These are phyloP conservation scores for Argentina anserina DNA, from an alignment of 306 rosid species.

Conservation along the genomic window DNA sequence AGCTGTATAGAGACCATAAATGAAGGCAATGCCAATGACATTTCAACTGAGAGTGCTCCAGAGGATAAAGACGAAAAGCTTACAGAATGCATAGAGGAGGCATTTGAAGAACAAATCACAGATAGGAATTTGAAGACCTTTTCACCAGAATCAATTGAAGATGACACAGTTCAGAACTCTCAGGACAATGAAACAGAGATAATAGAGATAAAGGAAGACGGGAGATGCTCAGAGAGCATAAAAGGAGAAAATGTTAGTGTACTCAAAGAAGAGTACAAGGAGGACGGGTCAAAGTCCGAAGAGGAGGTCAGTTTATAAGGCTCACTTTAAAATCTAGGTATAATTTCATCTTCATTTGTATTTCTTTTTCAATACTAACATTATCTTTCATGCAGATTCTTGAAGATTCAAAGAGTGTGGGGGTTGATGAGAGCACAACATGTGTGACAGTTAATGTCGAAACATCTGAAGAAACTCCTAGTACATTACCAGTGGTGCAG, in stretches of 20 bases:
- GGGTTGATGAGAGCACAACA: constrained; percentile 15
- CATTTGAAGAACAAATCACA: constrained; percentile 2
- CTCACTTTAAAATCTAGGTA: neutral
- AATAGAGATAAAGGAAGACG: constrained; percentile 13
- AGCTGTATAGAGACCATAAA: constrained; percentile 10
- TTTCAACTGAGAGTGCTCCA: constrained; percentile 7
- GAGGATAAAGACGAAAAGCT: constrained; percentile 16
- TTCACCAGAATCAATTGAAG: constrained; percentile 15
- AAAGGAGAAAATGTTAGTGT: constrained; percentile 7
- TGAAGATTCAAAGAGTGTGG: constrained; percentile 14
- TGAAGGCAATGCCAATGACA: constrained; percentile 10
- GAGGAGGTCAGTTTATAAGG: constrained; percentile 24
- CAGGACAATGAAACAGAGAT: constrained; percentile 16
- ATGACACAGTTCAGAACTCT: constrained; percentile 15
- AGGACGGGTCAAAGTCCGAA: constrained; percentile 7
- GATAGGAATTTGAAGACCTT: constrained; percentile 11
- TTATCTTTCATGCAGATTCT: constrained; percentile 22
- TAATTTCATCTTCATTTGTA: neutral
- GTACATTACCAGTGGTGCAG: neutral
- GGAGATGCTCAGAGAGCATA: no score
- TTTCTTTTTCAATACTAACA: neutral
- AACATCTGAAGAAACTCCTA: neutral
- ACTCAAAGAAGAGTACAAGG: constrained; percentile 8
- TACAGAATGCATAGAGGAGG: constrained; percentile 9
- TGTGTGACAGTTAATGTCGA: constrained; percentile 11